These are phyloP conservation scores for Lentinus brumalis DNA, from an alignment of 768 basidiomycete species.

Conservation along the genomic window DNA sequence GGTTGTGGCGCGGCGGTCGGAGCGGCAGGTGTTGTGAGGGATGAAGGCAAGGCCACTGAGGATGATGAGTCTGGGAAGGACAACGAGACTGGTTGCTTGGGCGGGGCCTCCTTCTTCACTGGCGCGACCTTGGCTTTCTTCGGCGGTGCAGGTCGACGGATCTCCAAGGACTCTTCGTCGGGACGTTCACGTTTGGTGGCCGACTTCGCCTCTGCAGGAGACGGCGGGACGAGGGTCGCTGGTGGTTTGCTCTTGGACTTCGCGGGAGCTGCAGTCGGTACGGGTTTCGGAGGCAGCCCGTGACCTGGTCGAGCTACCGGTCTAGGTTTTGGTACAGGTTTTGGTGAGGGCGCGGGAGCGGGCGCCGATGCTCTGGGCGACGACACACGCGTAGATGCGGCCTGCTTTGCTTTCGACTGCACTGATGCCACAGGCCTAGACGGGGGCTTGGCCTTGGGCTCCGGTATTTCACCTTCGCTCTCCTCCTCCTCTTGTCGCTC, in stretches of 20 bases:
- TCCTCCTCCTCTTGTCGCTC: slow-evolving; percentile 27
- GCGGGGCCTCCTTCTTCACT: slow-evolving; percentile 14
- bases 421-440: not conserved
- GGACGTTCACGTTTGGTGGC: not conserved
- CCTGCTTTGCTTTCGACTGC: slow-evolving; percentile 7
- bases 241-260: slow-evolving; percentile 4
- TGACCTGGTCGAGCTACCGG: not conserved
- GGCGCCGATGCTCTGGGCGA: not conserved
- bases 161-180: slow-evolving; percentile 12
- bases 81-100: slow-evolving; percentile 20
- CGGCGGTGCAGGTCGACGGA: slow-evolving; percentile 13
- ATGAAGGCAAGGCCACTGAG: slow-evolving; percentile 20
- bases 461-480: slow-evolving; percentile 29
- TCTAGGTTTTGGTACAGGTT: not conserved
- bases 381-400: slow-evolving; percentile 1
- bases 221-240: not conserved
- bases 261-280: not conserved
- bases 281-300: not conserved
- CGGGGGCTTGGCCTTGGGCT: slow-evolving; percentile 13
- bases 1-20: not conserved
- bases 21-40: not conserved
- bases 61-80: slow-evolving; percentile 9
- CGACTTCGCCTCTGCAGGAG: not conserved
- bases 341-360: not conserved
- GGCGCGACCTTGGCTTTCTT: slow-evolving; percentile 17